A percentile compares a stretch with the other conserved stretches of the same genome.
Evolutionary conservation across 176 grass and related monocot species (phyloP).

Genomic region (Paspalum notatum): DNA sequence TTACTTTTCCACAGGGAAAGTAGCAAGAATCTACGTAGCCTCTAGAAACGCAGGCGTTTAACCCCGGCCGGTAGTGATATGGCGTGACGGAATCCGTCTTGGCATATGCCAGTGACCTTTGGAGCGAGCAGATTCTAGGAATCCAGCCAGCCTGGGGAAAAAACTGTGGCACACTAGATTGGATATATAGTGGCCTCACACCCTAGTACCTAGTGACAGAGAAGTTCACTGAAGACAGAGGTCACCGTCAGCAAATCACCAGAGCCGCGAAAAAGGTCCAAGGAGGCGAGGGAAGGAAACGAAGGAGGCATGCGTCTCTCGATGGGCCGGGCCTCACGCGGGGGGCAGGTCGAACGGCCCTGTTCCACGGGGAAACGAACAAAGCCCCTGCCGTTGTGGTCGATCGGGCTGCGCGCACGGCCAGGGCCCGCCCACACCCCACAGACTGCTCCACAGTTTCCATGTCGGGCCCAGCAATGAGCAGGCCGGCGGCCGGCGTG

Average conservation of each 20-base stretch:
- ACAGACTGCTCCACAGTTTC: too few species aligned
- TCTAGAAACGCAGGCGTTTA: not conserved
- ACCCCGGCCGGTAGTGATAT: not conserved
- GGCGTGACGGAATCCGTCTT: not conserved
- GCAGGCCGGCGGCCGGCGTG: too few species aligned
- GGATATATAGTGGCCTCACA: not conserved
- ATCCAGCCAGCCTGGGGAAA: not conserved
- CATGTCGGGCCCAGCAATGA: too few species aligned
- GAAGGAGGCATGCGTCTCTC: too few species aligned
- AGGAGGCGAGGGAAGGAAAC: too few species aligned
- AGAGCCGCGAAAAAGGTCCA: too few species aligned
- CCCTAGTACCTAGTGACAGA: not conserved
- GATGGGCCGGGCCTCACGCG: too few species aligned
- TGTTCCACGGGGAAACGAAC: too few species aligned
- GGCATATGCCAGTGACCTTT: slow-evolving; percentile 11
- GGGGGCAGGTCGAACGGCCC: too few species aligned
- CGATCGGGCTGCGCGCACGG: too few species aligned
- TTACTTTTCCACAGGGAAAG: not conserved
- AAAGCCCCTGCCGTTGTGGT: too few species aligned
- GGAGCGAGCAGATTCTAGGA: not conserved
- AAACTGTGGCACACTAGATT: slow-evolving; percentile 9
- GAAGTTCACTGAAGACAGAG: slow-evolving; percentile 23
- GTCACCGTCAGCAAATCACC: not conserved
- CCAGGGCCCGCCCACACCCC: too few species aligned
- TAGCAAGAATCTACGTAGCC: not conserved